These are phyloP conservation scores for Trametes meyenii DNA, from an alignment of 768 basidiomycete species.

Conservation along the genomic window DNA sequence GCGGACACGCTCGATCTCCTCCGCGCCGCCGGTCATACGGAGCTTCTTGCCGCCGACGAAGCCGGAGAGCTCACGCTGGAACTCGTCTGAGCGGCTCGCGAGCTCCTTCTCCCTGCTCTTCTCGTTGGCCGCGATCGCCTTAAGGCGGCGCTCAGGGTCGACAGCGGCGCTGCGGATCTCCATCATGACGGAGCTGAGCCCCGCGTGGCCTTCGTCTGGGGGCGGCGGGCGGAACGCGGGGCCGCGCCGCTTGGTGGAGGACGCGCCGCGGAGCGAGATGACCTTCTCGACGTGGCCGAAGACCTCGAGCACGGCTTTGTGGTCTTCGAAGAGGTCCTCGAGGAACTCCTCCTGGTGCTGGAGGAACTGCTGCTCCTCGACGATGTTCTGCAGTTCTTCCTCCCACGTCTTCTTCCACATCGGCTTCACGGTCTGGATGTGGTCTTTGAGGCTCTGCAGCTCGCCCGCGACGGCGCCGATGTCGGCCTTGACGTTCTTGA, in stretches of 20 bases:
- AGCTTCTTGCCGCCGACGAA: conserved; percentile 89
- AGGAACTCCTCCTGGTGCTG: conserved; percentile 92
- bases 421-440: conserved; percentile 88
- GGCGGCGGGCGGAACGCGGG: conserved; percentile 57
- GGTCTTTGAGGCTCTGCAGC: conserved; percentile 76
- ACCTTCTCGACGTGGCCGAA: conserved; percentile 91
- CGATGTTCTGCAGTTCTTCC: conserved; percentile 92
- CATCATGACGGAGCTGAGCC: conserved; percentile 80
- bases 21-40: conserved; percentile 94
- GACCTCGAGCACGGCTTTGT: conserved; percentile 87
- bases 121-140: conserved; percentile 91
- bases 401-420: conserved; percentile 99
- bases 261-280: conserved; percentile 64
- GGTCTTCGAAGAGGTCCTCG: conserved; percentile 85
- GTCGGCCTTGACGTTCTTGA: conserved; percentile 74
- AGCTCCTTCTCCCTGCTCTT: conserved; percentile 78
- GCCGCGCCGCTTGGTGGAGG: conserved; percentile 38
- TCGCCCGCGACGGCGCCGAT: conserved; percentile 66
- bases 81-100: conserved; percentile 73
- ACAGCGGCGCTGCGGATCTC: conserved; percentile 84
- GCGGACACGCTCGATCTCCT: conserved; percentile 86
- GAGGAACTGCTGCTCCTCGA: conserved; percentile 95
- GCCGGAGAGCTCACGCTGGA: conserved; percentile 80
- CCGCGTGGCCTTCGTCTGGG: conserved; percentile 67
- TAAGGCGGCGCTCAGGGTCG: conserved; percentile 83